phyloP scores from a whole-genome alignment of 1,139 yeast species.

The Yamadazyma dushanensis region DNA sequence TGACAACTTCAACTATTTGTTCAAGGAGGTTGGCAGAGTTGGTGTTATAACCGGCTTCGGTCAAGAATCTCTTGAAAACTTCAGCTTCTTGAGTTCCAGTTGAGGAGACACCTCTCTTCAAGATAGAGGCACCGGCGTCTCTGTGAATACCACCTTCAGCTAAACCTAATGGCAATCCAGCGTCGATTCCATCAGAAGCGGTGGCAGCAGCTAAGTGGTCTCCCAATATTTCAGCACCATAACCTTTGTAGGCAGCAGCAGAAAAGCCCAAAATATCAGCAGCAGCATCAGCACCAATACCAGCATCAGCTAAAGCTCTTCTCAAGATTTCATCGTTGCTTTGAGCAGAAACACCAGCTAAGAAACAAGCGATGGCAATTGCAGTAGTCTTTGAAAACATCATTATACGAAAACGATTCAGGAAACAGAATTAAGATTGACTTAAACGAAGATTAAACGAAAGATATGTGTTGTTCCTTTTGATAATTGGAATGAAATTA shows the following conservation, averaged over 20 bases:
- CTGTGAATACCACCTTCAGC: conserved; percentile 12
- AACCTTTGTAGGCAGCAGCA: conserved; percentile 13
- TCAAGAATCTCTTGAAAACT: conserved; percentile 15
- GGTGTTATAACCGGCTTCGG: conserved; percentile 12
- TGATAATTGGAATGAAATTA: conserved; percentile 1
- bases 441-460: conserved; percentile 10
- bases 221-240: conserved; percentile 12
- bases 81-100: conserved; percentile 13
- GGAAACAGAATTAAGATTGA: conserved; percentile 6
- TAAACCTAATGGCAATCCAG: conserved; percentile 13
- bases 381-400: conserved; percentile 17
- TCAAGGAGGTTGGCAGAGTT: conserved; percentile 12
- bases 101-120: conserved; percentile 11
- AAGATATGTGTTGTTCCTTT: conserved; percentile 1
- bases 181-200: conserved; percentile 13
- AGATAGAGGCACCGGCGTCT: conserved; percentile 13
- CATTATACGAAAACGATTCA: conserved; percentile 12
- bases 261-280: conserved; percentile 13
- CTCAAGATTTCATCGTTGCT: conserved; percentile 11
- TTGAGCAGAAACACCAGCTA: conserved; percentile 16
- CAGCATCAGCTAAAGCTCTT: conserved; percentile 18
- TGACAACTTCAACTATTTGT: conserved; percentile 13
- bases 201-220: conserved; percentile 16
- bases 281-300: conserved; percentile 14
- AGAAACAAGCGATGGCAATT: conserved; percentile 17